Evolutionary conservation across 2,329 filamentous ascomycete species (phyloP).

Genomic region (Rutstroemia sp.): DNA sequence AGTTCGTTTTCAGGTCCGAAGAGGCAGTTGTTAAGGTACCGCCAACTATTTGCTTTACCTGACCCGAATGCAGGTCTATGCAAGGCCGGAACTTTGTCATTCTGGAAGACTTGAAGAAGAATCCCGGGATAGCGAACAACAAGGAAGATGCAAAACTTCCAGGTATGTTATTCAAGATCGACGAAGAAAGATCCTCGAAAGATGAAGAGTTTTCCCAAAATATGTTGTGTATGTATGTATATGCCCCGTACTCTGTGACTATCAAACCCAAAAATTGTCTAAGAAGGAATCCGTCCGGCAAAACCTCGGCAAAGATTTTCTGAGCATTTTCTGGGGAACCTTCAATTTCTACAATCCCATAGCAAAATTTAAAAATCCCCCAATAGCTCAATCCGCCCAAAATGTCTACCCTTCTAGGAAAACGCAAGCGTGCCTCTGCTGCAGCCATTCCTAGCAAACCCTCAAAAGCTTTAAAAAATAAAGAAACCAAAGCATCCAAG

Average conservation of each 20-base stretch:
- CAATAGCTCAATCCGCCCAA: constrained; percentile 1
- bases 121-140: too few species aligned
- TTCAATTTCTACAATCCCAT: neutral
- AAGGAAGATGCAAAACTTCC: neutral
- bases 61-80: constrained; percentile 94
- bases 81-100: constrained; percentile 97
- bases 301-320: constrained; percentile 1
- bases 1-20: constrained; percentile 75
- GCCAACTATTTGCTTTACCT: constrained; percentile 97
- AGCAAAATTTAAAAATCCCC: neutral
- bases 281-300: constrained; percentile 1
- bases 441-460: constrained; percentile 21
- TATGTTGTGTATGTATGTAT: neutral
- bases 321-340: constrained; percentile 9
- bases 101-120: constrained; percentile 12
- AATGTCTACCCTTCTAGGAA: constrained; percentile 35
- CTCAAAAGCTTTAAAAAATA: constrained; percentile 9
- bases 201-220: neutral
- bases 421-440: constrained; percentile 39
- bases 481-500: neutral
- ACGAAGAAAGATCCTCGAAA: neutral
- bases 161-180: neutral
- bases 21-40: constrained; percentile 72
- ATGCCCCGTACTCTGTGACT: neutral
- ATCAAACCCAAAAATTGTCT: neutral